Evolutionary conservation across 108 stramenopile genomes (phyloP), one percentile per base, ranked within the genome.

Genomic region (Cyclotella choctawhatcheeana): DNA sequence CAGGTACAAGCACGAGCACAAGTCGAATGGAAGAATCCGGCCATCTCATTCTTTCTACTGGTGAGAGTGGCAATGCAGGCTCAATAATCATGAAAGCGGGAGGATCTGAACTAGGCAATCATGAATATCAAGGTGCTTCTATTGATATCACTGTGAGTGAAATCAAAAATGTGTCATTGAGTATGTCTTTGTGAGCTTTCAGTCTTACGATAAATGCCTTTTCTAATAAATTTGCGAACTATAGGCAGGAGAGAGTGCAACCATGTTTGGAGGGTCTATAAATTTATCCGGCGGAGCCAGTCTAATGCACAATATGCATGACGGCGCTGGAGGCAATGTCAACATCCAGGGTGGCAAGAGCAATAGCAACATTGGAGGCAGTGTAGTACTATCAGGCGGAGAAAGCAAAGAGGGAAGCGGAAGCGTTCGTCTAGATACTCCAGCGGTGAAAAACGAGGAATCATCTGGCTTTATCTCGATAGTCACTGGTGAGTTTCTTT

Each of bases 261-360:
- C 16, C 8, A 29, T 13, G n/a, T 7, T 20, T 58, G 55, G 68
- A 56, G 68, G 68, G 12, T 1, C 14, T n/a, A 2, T 69, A 0
- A 69, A 45, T 44, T 1, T 69, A 3, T 40, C 37, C 29, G 61
- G 61, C 8, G 61, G 61, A 5, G 26, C 25, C 40, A 63, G 61
- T 29, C 40, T 26, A 2, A 63, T 10, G 14, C 7, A 10, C 22
- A 25, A 63, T 32, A 26, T 45, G 2, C 27, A 44, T 14, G 2
- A 45, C 17, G 27, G 61, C 16, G 25, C 3, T 29, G 61, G 61
- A 45, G 61, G 61, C 25, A 63, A 63, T 45, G 61, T 63, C 20
- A 16, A 44, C 26, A 5, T 63, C 61, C 27, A 45, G 27, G 61
- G 44, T 27, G 61, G 61, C 24, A 30, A 45, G 12, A 63, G 61